Percentiles rank a stretch among this genome's conserved stretches.
These are phyloP conservation scores for Panicum miliaceum DNA, from an alignment of 176 grass and related monocot species.

Conservation along the genomic window DNA sequence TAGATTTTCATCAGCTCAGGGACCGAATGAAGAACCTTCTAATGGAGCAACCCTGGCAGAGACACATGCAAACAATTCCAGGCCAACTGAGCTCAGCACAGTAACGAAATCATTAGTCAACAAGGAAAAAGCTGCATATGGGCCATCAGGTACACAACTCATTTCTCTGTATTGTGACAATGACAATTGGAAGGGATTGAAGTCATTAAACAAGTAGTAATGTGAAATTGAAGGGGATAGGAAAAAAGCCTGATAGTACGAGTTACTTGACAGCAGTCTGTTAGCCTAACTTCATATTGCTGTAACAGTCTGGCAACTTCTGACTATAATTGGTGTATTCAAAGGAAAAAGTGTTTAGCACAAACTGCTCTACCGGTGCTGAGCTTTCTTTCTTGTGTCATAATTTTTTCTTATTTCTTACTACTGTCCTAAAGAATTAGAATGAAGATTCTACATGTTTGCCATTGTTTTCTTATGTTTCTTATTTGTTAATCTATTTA, in stretches of 20 bases:
- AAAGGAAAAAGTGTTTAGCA: slow-evolving; percentile 21
- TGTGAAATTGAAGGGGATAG: slow-evolving; percentile 12
- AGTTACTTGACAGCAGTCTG: not conserved
- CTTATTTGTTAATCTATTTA: slow-evolving; percentile 19
- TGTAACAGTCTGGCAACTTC: slow-evolving; percentile 26
- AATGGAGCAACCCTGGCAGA: slow-evolving; percentile 21
- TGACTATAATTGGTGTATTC: slow-evolving; percentile 21
- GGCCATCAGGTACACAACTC: slow-evolving; percentile 46
- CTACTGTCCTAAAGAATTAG: slow-evolving; percentile 4
- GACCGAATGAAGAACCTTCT: slow-evolving; percentile 22
- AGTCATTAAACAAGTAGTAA: slow-evolving; percentile 3
- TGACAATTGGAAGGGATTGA: slow-evolving; percentile 19
- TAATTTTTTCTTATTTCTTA: slow-evolving; percentile 1
- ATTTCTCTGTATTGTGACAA: slow-evolving; percentile 31
- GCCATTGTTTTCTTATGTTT: not conserved
- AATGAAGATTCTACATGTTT: not conserved
- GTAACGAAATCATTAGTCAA: slow-evolving; percentile 28
- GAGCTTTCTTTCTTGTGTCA: slow-evolving; percentile 5
- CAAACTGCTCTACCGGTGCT: slow-evolving; percentile 5
- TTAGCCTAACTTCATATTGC: not conserved
- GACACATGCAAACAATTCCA: slow-evolving; percentile 29
- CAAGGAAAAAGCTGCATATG: slow-evolving; percentile 26
- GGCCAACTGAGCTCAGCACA: slow-evolving; percentile 16
- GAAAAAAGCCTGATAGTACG: slow-evolving; percentile 8
- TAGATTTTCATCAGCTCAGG: slow-evolving; percentile 16